phyloP scores from a whole-genome alignment of 2,329 filamentous ascomycete genomes.

The Akanthomyces uredinophilus region DNA sequence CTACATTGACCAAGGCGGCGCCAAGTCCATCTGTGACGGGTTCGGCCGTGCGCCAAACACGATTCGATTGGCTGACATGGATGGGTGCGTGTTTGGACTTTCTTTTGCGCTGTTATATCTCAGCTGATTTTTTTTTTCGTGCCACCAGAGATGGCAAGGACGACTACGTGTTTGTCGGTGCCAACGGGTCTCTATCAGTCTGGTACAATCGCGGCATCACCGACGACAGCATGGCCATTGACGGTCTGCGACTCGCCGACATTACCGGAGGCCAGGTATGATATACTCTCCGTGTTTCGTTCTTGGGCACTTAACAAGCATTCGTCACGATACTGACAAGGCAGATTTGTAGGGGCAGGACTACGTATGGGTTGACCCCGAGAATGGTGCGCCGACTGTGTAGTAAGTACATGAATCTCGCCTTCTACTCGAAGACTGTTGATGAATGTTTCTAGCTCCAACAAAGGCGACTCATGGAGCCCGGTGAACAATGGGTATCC shows the following conservation, averaged over 20 bases:
- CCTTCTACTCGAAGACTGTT: background rate
- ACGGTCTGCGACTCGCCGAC: constrained; percentile 17
- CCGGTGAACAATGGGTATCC: constrained; percentile 11
- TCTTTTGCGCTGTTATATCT: background rate
- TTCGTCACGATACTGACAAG: background rate
- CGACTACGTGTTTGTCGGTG: constrained; percentile 15
- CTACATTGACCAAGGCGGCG: constrained; percentile 16
- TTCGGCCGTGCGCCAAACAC: constrained; percentile 10
- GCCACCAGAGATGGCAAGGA: constrained; percentile 16
- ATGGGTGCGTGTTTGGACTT: background rate
- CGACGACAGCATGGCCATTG: constrained; percentile 14
- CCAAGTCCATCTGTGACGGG: constrained; percentile 15
- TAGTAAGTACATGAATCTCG: constrained; percentile 1
- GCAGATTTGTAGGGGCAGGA: constrained; percentile 12
- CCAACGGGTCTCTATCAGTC: constrained; percentile 11
- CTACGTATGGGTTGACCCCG: constrained; percentile 19
- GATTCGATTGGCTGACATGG: constrained; percentile 21
- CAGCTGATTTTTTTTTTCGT: background rate
- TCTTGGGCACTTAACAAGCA: too few species aligned
- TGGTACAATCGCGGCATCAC: constrained; percentile 18
- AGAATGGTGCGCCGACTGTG: constrained; percentile 10
- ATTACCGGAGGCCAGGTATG: constrained; percentile 14
- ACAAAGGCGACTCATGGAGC: background rate
- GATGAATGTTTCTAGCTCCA: background rate
- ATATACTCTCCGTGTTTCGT: background rate